Evolutionary conservation across 2,329 filamentous ascomycete species (phyloP), one percentile per base, ranked within the genome.

Genomic region (Diplocarpon mali): DNA sequence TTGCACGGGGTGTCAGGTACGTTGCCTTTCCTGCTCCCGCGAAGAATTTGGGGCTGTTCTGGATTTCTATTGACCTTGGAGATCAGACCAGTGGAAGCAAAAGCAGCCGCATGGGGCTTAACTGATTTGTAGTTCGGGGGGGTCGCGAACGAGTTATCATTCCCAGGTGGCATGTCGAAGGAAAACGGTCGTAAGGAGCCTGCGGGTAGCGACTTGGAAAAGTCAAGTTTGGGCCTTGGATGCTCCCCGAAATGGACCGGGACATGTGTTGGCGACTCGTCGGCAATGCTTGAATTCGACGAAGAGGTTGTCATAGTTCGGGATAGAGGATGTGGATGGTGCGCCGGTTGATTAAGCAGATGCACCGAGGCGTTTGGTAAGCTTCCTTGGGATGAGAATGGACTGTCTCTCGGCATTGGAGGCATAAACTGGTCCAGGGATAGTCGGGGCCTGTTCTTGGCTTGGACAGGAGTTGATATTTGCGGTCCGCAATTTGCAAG

Each of bases 1-100:
- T 96, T 98, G 66, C 92, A 96, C 1, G 92, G 92, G 1, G 92
- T 98, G 60, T 96, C 92, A 1, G 92, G 90, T 71, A 94, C 89
- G 27, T 76, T 73, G 57, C 76, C 68, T 60, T 82, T 79, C 64
- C 72, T 73, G 24, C 67, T 67, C 17, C 68, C 69, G 31, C 68
- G 64, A 42, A 63, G 65, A 53, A 67, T 65, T 59, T 69, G 65
- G 52, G 63, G 75, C 41, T 86, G 75, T 54, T 95, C 86, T 0
- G 81, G 76, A 61, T 85, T 81, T 46, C 85, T 81, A 59, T 92
- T 93, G 64, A 93, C 85, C 67, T 98, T 98, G 10, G 92, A 95
- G 43, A 98, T 83, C 24, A 98, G 69, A 1, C 90, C 89, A 0
- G 92, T 96, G 1, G 92, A 96, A 71, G 87, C 88, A 65, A 95